A percentile compares a stretch with the other conserved stretches of the same genome.
Evolutionary conservation across 306 rosid genomes (phyloP).

Genomic region (Sindora glabra): DNA sequence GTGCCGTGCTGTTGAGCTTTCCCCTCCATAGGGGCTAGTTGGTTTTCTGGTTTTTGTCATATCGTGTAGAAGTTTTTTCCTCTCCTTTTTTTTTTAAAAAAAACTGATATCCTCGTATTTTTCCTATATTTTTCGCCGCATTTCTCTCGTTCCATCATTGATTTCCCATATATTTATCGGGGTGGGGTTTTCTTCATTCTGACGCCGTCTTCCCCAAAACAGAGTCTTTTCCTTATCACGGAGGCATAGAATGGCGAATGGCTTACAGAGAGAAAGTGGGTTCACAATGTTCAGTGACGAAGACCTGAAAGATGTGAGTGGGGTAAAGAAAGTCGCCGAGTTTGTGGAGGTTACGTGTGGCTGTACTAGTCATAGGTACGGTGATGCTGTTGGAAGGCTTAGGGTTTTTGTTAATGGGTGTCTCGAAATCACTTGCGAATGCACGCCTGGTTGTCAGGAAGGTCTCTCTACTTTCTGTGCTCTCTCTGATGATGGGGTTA

Average conservation of each 20-base stretch:
- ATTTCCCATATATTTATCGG: slow-evolving; percentile 22
- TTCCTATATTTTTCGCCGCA: slow-evolving; percentile 9
- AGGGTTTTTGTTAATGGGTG: slow-evolving; percentile 91
- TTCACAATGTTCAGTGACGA: slow-evolving; percentile 67
- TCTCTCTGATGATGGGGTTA: slow-evolving; percentile 12
- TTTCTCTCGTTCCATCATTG: slow-evolving; percentile 16
- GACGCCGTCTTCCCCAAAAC: slow-evolving; percentile 21
- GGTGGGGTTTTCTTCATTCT: slow-evolving; percentile 15
- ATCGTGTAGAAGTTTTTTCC: no score
- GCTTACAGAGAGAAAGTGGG: slow-evolving; percentile 48
- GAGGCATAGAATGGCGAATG: slow-evolving; percentile 55
- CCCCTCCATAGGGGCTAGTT: not conserved
- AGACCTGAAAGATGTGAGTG: slow-evolving; percentile 84
- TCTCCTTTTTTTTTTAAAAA: no score
- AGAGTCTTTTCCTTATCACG: slow-evolving; percentile 20
- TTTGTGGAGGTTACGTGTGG: slow-evolving; percentile 89
- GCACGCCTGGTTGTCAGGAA: slow-evolving; percentile 99
- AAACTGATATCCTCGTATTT: not conserved
- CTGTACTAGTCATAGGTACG: slow-evolving; percentile 91
- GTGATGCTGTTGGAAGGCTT: slow-evolving; percentile 98
- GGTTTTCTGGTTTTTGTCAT: slow-evolving; percentile 12
- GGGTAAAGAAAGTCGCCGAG: slow-evolving; percentile 56
- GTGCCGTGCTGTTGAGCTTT: slow-evolving; percentile 28
- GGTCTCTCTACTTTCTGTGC: slow-evolving; percentile 39
- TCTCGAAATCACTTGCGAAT: slow-evolving; percentile 85